These are phyloP conservation scores for Epichloe glyceriae DNA, from an alignment of 2,329 filamentous ascomycete genomes.

Conservation along the genomic window DNA sequence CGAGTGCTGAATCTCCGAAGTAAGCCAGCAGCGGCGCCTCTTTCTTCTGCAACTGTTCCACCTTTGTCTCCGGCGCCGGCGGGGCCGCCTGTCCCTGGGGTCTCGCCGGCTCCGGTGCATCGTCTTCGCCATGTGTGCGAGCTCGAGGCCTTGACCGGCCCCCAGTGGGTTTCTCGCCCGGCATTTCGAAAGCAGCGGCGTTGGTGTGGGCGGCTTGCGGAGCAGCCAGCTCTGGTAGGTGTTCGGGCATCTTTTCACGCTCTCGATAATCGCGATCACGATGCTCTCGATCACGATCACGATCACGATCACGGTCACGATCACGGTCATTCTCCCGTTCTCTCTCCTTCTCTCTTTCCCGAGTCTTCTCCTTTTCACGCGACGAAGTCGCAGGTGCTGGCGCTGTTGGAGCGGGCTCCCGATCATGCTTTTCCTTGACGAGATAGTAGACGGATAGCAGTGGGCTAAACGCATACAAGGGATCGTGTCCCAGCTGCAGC, in stretches of 20 bases:
- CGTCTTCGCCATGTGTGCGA: constrained; percentile 89
- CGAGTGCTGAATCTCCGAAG: constrained; percentile 85
- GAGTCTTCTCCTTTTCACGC: constrained; percentile 1
- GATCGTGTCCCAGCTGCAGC: constrained; percentile 69
- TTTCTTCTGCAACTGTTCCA: constrained; percentile 56
- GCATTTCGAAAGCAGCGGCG: constrained; percentile 69
- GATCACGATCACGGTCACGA: constrained; percentile 8
- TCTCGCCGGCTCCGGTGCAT: constrained; percentile 50
- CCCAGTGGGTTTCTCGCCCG: constrained; percentile 76
- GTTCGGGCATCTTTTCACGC: constrained; percentile 25
- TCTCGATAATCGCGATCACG: constrained; percentile 16
- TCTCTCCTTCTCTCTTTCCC: constrained; percentile 7
- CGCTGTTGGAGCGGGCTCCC: constrained; percentile 43
- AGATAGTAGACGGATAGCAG: constrained; percentile 90
- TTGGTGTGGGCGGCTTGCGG: constrained; percentile 88
- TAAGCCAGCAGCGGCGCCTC: constrained; percentile 73
- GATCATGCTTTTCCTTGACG: constrained; percentile 85
- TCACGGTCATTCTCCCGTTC: constrained; percentile 18
- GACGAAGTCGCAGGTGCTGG: constrained; percentile 30
- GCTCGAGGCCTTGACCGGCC: constrained; percentile 74
- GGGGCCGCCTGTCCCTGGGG: constrained; percentile 17
- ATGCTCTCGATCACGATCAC: constrained; percentile 7
- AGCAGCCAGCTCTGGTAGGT: constrained; percentile 60
- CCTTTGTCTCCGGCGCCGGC: constrained; percentile 39
- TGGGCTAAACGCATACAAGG: constrained; percentile 85